Conservation (phyloP, 2,329 filamentous ascomycete species). For the Aureobasidium sp. region DNA sequence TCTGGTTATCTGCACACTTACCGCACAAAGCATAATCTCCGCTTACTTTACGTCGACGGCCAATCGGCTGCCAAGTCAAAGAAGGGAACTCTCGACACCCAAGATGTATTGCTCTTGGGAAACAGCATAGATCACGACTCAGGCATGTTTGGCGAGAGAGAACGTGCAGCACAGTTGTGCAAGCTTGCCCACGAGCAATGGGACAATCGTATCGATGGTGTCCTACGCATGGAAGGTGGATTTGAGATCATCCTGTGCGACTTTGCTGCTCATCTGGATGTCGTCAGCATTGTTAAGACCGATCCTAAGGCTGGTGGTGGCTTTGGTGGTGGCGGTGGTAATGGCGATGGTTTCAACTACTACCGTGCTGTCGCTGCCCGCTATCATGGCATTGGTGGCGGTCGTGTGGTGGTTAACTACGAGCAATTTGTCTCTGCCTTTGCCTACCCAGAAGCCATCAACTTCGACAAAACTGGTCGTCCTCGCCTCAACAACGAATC, state of each 20-base stretch:
- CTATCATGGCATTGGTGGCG: constrained; percentile 37
- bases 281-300: constrained; percentile 25
- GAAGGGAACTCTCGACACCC: constrained; percentile 60
- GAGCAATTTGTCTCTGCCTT: constrained; percentile 42
- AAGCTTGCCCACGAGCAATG: constrained; percentile 42
- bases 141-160: constrained; percentile 36
- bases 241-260: constrained; percentile 64
- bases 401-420: constrained; percentile 38
- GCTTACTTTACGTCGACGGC: constrained; percentile 61
- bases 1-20: constrained; percentile 61
- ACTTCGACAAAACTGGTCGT: constrained; percentile 24
- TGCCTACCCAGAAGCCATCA: constrained; percentile 29
- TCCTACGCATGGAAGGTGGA: constrained; percentile 60
- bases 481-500: constrained; percentile 33
- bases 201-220: constrained; percentile 48
- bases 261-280: constrained; percentile 40
- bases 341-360: constrained; percentile 23
- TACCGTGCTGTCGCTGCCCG: constrained; percentile 32
- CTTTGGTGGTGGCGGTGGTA: constrained; percentile 14
- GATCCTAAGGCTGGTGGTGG: constrained; percentile 9
- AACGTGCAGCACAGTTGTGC: constrained; percentile 50
- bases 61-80: constrained; percentile 57
- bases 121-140: constrained; percentile 12
- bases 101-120: constrained; percentile 51
- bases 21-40: constrained; percentile 46